Percentiles rank a stretch among this genome's conserved stretches.
Conservation (phyloP, 352 stramenopile species). For the Globisporangium parvum region DNA sequence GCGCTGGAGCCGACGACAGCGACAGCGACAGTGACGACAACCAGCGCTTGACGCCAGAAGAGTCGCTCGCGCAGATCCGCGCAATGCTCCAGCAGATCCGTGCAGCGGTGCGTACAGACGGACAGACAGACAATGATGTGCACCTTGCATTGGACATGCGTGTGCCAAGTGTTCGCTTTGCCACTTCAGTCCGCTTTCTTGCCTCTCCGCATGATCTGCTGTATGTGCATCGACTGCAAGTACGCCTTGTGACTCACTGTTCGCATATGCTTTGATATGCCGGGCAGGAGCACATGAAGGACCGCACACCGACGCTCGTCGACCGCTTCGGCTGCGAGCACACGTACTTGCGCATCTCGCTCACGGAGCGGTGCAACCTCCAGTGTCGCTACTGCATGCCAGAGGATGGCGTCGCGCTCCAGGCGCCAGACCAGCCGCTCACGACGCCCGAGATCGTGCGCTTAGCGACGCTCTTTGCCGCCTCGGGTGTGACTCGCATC, state of each 20-base stretch:
- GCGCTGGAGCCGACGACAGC: conserved; percentile 1
- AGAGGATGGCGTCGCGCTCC: conserved; percentile 87
- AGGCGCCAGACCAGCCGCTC: conserved; percentile 73
- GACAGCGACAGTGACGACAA: conserved; percentile 3
- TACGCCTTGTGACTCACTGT: no score
- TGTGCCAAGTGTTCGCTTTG: neutral
- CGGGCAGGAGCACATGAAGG: conserved; percentile 4
- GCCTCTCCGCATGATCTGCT: no score
- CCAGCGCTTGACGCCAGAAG: conserved; percentile 9
- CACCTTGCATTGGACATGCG: neutral
- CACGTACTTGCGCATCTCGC: conserved; percentile 94
- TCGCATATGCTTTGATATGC: no score
- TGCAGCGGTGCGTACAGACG: conserved; percentile 3
- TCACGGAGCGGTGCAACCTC: conserved; percentile 96
- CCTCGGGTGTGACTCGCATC: conserved; percentile 89
- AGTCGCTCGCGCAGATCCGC: conserved; percentile 23
- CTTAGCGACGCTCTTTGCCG: conserved; percentile 86
- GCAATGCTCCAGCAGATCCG: conserved; percentile 21
- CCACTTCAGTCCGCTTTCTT: no score
- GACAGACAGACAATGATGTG: neutral
- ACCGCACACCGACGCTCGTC: conserved; percentile 24
- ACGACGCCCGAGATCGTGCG: conserved; percentile 89
- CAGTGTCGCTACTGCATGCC: conserved; percentile 97
- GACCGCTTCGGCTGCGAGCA: conserved; percentile 90
- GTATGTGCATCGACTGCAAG: no score